Percentiles rank a stretch among this genome's conserved stretches.
Conservation (phyloP, 2,329 filamentous ascomycete genomes). For the Penicillium glabrum region DNA sequence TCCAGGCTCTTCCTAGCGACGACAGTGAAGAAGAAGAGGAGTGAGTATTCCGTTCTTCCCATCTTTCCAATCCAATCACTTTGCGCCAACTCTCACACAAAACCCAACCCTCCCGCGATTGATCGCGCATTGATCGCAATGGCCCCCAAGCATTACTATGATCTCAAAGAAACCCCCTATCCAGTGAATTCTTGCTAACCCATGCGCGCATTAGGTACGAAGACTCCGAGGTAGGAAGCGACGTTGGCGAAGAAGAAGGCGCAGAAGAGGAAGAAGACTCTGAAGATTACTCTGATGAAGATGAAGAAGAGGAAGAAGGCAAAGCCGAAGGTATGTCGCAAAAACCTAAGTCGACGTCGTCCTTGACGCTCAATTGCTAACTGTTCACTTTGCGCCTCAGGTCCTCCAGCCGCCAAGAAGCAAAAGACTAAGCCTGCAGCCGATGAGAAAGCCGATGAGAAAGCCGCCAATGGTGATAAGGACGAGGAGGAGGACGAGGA, state of each 20-base stretch:
- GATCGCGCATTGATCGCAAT: conserved; percentile 6
- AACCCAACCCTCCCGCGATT: background rate
- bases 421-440: conserved; percentile 28
- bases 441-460: conserved; percentile 18
- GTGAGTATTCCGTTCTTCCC: conserved; percentile 32
- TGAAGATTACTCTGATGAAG: conserved; percentile 29
- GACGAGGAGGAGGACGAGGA: conserved; percentile 19
- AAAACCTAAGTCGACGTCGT: background rate
- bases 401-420: conserved; percentile 31
- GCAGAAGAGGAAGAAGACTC: conserved; percentile 28
- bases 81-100: background rate
- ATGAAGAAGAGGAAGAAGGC: conserved; percentile 23
- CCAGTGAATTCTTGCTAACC: background rate
- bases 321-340: conserved; percentile 20
- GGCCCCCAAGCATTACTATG: background rate
- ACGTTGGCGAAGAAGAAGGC: conserved; percentile 29
- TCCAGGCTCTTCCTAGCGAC: conserved; percentile 50
- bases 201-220: conserved; percentile 33
- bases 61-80: background rate
- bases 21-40: conserved; percentile 54
- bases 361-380: background rate
- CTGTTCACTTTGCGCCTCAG: conserved; percentile 9
- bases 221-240: conserved; percentile 34
- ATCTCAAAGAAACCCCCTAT: background rate
- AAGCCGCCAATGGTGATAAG: conserved; percentile 25